A percentile compares a stretch with the other conserved stretches of the same genome.
phyloP scores from a whole-genome alignment of 306 rosid genomes.

The Quercus mongolica region DNA sequence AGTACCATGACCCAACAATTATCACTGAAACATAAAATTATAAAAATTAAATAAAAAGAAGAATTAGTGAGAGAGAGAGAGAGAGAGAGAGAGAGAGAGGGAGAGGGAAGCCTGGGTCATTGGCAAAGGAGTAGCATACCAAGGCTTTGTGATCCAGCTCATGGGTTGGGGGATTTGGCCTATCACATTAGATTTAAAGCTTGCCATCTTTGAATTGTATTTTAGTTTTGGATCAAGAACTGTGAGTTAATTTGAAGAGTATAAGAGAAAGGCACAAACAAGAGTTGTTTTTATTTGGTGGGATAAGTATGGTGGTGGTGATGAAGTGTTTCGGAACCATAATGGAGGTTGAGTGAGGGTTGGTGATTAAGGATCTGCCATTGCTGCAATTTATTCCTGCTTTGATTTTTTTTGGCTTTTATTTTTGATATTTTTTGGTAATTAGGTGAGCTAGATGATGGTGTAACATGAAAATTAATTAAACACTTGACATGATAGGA shows the following conservation, averaged over 20 bases:
- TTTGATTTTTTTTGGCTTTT: not conserved
- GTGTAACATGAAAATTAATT: not conserved
- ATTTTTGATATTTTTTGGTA: not conserved
- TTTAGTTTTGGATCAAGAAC: not conserved
- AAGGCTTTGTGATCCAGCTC: too few species aligned
- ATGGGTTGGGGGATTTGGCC: too few species aligned
- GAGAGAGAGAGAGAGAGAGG: too few species aligned
- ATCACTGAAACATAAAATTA: too few species aligned
- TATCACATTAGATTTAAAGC: too few species aligned
- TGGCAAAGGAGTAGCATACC: too few species aligned
- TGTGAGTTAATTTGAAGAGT: not conserved
- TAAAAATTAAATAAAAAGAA: too few species aligned
- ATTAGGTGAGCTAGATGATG: not conserved
- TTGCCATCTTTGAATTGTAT: too few species aligned
- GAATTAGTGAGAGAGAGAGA: too few species aligned
- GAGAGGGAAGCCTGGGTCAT: too few species aligned
- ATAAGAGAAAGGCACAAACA: not conserved
- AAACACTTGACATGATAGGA: not conserved
- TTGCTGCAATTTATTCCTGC: not conserved
- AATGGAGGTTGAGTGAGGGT: not conserved
- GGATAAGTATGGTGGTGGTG: not conserved
- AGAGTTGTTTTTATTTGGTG: not conserved
- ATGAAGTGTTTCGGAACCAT: not conserved
- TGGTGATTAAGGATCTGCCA: not conserved
- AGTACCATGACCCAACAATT: too few species aligned